These are phyloP conservation scores for Apiospora marii DNA, from an alignment of 2,329 filamentous ascomycete species.

Conservation along the genomic window DNA sequence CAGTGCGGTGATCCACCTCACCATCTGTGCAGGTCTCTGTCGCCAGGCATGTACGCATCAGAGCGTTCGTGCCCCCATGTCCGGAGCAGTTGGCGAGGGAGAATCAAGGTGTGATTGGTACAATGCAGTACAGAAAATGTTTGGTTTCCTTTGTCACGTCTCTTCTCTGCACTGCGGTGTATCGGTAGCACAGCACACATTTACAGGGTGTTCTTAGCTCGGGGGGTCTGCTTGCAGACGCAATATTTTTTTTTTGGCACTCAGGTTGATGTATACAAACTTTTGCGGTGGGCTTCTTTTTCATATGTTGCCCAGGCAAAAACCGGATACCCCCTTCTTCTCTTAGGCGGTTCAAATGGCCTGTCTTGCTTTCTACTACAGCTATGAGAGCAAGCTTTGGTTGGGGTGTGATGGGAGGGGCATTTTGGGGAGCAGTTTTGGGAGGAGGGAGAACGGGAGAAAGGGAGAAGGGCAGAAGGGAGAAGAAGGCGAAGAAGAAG, in stretches of 20 bases:
- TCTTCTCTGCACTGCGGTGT: constrained; percentile 23
- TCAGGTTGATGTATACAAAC: constrained; percentile 18
- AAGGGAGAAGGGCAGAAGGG: not conserved
- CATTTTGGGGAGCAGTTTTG: not conserved
- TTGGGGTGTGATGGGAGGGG: not conserved
- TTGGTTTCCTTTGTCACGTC: constrained; percentile 25
- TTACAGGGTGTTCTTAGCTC: constrained; percentile 11
- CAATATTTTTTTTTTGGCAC: not conserved
- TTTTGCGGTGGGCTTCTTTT: constrained; percentile 5
- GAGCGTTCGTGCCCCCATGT: not conserved
- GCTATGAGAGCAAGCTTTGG: not conserved
- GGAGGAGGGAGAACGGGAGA: not conserved
- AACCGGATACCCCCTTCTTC: constrained; percentile 13
- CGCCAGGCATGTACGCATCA: not conserved
- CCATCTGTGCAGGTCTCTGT: constrained; percentile 6
- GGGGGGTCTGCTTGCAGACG: constrained; percentile 22
- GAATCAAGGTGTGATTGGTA: not conserved
- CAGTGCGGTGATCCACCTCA: constrained; percentile 6
- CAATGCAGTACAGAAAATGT: constrained; percentile 24
- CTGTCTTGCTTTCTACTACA: constrained; percentile 9
- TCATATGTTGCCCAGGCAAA: constrained; percentile 22
- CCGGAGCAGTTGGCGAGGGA: not conserved
- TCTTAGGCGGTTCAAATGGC: not conserved
- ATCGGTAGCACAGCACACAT: constrained; percentile 23
- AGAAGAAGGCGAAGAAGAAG: not conserved